These are phyloP conservation scores for Elsinoe perseae DNA, from an alignment of 2,329 filamentous ascomycete genomes.

Conservation along the genomic window DNA sequence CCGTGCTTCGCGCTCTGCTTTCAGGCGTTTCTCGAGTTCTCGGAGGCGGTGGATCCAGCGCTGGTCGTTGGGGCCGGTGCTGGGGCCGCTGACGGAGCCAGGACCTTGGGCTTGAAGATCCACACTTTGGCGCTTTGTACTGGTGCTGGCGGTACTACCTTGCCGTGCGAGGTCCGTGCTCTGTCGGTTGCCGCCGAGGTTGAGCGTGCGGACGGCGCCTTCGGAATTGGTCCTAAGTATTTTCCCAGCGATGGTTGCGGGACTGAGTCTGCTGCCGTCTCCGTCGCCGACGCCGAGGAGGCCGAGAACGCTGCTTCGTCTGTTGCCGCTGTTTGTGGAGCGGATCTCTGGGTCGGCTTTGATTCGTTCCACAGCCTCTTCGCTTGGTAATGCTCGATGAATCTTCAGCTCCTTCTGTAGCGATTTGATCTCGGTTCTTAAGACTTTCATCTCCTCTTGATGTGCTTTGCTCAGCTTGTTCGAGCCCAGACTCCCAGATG, in stretches of 20 bases:
- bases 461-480: slow-evolving; percentile 13
- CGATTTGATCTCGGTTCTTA: slow-evolving; percentile 53
- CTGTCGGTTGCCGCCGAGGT: slow-evolving; percentile 2
- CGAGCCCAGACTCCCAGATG: not conserved
- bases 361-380: slow-evolving; percentile 18
- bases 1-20: slow-evolving; percentile 79
- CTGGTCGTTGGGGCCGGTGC: slow-evolving; percentile 48
- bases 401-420: slow-evolving; percentile 59
- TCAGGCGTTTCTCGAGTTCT: slow-evolving; percentile 80
- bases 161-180: slow-evolving; percentile 13
- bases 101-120: slow-evolving; percentile 6
- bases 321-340: slow-evolving; percentile 16
- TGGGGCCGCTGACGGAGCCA: not conserved
- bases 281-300: slow-evolving; percentile 17
- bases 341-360: not conserved
- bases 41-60: slow-evolving; percentile 79
- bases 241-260: slow-evolving; percentile 42
- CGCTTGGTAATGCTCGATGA: slow-evolving; percentile 41
- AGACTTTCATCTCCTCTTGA: slow-evolving; percentile 49
- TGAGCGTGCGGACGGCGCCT: slow-evolving; percentile 41
- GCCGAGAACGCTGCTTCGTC: slow-evolving; percentile 1
- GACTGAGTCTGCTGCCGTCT: slow-evolving; percentile 23
- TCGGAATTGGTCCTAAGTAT: slow-evolving; percentile 50
- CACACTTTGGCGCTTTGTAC: slow-evolving; percentile 20
- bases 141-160: slow-evolving; percentile 28